phyloP scores from a whole-genome alignment of 2,329 filamentous ascomycete species.

The Cercospora zeina region DNA sequence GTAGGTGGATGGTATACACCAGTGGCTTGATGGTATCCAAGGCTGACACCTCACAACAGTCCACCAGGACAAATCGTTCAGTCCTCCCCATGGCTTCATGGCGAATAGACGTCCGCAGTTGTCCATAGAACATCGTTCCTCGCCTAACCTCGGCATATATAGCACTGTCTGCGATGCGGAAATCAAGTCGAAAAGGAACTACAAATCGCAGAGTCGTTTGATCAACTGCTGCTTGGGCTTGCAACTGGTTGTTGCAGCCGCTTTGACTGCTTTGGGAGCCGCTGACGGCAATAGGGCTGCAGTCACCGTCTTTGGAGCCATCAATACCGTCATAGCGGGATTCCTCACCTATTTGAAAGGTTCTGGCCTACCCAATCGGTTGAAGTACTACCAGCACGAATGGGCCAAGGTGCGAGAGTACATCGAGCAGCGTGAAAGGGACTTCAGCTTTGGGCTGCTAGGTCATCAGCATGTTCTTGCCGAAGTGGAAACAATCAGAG shows the following conservation, averaged over 20 bases:
- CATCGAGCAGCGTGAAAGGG: conserved; percentile 30
- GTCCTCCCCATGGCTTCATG: conserved; percentile 22
- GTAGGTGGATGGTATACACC: conserved; percentile 13
- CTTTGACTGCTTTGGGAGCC: conserved; percentile 28
- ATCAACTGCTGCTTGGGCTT: conserved; percentile 28
- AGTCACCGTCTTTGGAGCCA: conserved; percentile 29
- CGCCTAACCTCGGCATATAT: conserved; percentile 29
- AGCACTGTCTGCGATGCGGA: conserved; percentile 27
- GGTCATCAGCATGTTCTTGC: conserved; percentile 15
- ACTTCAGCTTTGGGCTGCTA: conserved; percentile 21
- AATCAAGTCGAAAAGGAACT: conserved; percentile 28
- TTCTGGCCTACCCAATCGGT: conserved; percentile 26
- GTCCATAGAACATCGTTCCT: conserved; percentile 17
- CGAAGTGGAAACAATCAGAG: conserved; percentile 25
- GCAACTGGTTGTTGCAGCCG: conserved; percentile 29
- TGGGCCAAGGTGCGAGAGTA: conserved; percentile 30
- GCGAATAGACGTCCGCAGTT: conserved; percentile 23
- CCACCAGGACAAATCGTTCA: conserved; percentile 27
- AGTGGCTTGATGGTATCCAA: neutral
- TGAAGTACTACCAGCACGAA: conserved; percentile 31
- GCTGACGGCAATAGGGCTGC: conserved; percentile 24
- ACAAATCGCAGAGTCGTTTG: conserved; percentile 24
- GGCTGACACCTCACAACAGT: conserved; percentile 17
- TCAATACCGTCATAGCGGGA: conserved; percentile 32
- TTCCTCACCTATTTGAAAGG: conserved; percentile 32